A percentile compares a stretch with the other conserved stretches of the same genome.
phyloP scores from a whole-genome alignment of 805 yeast genomes.

The Pichia thaimueangensis region DNA sequence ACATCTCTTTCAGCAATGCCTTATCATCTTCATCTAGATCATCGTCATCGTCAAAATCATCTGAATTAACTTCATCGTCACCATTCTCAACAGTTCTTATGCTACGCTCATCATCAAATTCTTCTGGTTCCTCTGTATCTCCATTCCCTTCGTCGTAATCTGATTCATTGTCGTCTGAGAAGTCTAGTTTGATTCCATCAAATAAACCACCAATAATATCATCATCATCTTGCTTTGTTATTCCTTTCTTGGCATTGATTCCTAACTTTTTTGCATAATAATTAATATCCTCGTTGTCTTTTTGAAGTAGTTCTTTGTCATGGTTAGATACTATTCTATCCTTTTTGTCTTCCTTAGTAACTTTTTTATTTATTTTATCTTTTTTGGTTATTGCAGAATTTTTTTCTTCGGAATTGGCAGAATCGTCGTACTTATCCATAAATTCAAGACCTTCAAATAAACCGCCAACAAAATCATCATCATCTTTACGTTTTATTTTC shows the following conservation, averaged over 20 bases:
- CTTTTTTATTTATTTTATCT: constrained; percentile 1
- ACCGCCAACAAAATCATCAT: constrained; percentile 75
- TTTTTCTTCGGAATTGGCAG: constrained; percentile 9
- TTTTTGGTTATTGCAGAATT: constrained; percentile 1
- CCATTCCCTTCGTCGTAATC: constrained; percentile 16
- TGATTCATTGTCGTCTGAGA: not conserved
- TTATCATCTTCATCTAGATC: constrained; percentile 29
- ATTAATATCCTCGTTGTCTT: constrained; percentile 73
- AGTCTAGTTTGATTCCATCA: constrained; percentile 60
- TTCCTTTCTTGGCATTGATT: constrained; percentile 47
- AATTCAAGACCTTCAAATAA: constrained; percentile 67
- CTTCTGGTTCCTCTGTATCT: constrained; percentile 5
- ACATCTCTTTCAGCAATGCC: constrained; percentile 28
- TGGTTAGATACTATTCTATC: constrained; percentile 30
- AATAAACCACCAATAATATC: constrained; percentile 76
- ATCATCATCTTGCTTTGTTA: constrained; percentile 53
- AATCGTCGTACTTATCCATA: constrained; percentile 15
- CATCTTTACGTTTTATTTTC: constrained; percentile 45
- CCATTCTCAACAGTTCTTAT: constrained; percentile 17
- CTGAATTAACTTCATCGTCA: constrained; percentile 24
- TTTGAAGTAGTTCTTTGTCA: constrained; percentile 41
- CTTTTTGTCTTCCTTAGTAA: constrained; percentile 3
- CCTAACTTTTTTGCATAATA: constrained; percentile 83
- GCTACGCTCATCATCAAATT: not conserved
- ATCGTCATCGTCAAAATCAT: constrained; percentile 29